Evolutionary conservation across 805 yeast species (phyloP), one percentile per base, ranked within the genome.

Genomic region (Starmera amethionina): DNA sequence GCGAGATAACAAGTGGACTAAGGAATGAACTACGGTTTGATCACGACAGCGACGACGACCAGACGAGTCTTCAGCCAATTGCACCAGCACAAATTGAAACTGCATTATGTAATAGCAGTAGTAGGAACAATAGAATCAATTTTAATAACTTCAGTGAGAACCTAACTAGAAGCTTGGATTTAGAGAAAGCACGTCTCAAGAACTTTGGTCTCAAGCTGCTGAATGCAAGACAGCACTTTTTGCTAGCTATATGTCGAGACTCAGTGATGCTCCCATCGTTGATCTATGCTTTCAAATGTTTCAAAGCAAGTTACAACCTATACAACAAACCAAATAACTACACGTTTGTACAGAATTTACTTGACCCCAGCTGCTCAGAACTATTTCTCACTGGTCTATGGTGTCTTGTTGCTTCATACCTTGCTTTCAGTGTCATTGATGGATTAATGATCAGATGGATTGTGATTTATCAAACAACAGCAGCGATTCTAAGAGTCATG

Each of bases 371-470:
- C 32, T 73, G 86, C 1, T 77, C 89, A 0, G 96, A 88, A 55
- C 82, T 81, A 50, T 68, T 87, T 44, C 63, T 88, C 43, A 82
- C 95, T 4, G 89, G 89, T 0, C 58, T 90, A n/a, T 90, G 97
- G 97, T 86, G 96, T 57, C 54, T 83, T 5, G 97, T 90, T 9
- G 77, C 95, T 1, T 87, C 87, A 3, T 87, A 86, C 53, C 65
- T 90, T 44, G 79, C 94, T 8, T 87, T 80, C 59, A 78, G 88
- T 1, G 85, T 86, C 4, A 64, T 90, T 30, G 96, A 89, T 54
- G 93, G 96, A 1, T 65, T 90, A 36, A 86, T 89, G 81, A 82
- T 87, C 27, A 70, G 97, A 35, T 90, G 97, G 95, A 85, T 90
- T 25, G 94, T 89, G 34, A 86, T 82, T 34, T 90, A 90, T 59